phyloP scores from a whole-genome alignment of 257 asterid species.

The Cordia subcordata region DNA sequence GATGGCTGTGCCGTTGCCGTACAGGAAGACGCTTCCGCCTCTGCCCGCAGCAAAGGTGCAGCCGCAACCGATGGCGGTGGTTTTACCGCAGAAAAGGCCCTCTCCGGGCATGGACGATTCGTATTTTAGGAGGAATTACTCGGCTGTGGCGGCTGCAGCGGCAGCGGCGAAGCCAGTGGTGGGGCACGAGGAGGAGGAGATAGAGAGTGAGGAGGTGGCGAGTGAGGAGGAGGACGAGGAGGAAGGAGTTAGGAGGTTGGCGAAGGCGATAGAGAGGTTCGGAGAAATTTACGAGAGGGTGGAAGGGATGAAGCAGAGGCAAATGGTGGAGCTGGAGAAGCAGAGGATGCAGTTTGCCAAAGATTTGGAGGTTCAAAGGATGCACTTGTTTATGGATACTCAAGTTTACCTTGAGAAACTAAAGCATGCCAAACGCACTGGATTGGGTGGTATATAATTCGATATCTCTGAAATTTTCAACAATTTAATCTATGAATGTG shows the following conservation, averaged over 20 bases:
- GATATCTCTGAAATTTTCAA: background rate
- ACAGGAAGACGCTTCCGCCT: constrained; percentile 18
- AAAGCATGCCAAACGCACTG: constrained; percentile 48
- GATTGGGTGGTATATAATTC: constrained; percentile 51
- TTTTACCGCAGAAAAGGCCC: constrained; percentile 64
- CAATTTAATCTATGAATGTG: background rate
- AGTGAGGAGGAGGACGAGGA: constrained; percentile 37
- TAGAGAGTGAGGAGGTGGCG: constrained; percentile 33
- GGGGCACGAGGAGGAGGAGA: constrained; percentile 34
- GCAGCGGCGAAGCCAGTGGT: constrained; percentile 41
- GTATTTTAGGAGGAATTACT: constrained; percentile 51
- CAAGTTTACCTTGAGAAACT: constrained; percentile 61
- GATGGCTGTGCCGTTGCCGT: constrained; percentile 19
- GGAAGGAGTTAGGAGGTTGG: constrained; percentile 56
- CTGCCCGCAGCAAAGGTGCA: constrained; percentile 42
- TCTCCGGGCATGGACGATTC: constrained; percentile 36
- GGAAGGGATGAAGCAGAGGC: constrained; percentile 72
- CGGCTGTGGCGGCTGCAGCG: constrained; percentile 60
- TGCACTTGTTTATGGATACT: constrained; percentile 70
- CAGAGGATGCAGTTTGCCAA: constrained; percentile 80
- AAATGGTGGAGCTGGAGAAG: constrained; percentile 84
- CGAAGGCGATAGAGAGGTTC: constrained; percentile 69
- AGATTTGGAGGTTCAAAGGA: constrained; percentile 90
- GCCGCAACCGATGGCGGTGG: constrained; percentile 27
- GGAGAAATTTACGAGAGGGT: constrained; percentile 76